A percentile compares a stretch with the other conserved stretches of the same genome.
phyloP scores from a whole-genome alignment of 1,284 basidiomycete genomes.

The Pseudozyma tsukubaensis region DNA sequence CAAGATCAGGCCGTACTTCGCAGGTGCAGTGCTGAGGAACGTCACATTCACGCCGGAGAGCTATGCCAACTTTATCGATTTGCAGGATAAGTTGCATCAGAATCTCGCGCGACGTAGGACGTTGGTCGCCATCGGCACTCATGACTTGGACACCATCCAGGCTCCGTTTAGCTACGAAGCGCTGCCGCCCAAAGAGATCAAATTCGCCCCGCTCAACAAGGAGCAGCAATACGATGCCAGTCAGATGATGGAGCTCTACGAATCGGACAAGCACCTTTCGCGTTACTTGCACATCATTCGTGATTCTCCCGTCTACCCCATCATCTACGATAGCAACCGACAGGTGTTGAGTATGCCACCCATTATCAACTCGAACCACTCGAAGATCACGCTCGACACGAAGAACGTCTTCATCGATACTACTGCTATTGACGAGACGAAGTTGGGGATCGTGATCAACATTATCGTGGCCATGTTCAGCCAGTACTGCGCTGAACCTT shows the following conservation, averaged over 20 bases:
- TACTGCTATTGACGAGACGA: conserved; percentile 97
- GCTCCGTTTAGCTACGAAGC: conserved; percentile 93
- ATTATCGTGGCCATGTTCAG: conserved; percentile 97
- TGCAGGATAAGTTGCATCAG: conserved; percentile 96
- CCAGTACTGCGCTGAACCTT: conserved; percentile 91
- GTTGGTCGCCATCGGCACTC: conserved; percentile 96
- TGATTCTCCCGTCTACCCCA: conserved; percentile 94
- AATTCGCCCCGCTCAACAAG: conserved; percentile 86
- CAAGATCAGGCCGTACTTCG: conserved; percentile 88
- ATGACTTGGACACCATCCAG: conserved; percentile 90
- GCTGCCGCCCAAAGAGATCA: conserved; percentile 85
- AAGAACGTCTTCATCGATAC: conserved; percentile 96
- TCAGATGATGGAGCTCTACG: conserved; percentile 72
- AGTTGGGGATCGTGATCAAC: conserved; percentile 92
- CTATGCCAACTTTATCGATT: conserved; percentile 96
- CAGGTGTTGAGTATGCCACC: conserved; percentile 95
- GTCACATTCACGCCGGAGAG: conserved; percentile 85
- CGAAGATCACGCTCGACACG: conserved; percentile 95
- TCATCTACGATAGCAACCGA: conserved; percentile 91
- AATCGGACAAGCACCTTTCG: conserved; percentile 92
- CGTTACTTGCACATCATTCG: conserved; percentile 92
- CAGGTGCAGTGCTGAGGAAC: conserved; percentile 88
- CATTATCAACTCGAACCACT: conserved; percentile 76
- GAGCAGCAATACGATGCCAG: conserved; percentile 72
- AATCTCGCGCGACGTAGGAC: conserved; percentile 91